Evolutionary conservation across 225 moss, liverwort and hornwort species (phyloP), one percentile per base, ranked within the genome.

Genomic region (Climacium dendroides): DNA sequence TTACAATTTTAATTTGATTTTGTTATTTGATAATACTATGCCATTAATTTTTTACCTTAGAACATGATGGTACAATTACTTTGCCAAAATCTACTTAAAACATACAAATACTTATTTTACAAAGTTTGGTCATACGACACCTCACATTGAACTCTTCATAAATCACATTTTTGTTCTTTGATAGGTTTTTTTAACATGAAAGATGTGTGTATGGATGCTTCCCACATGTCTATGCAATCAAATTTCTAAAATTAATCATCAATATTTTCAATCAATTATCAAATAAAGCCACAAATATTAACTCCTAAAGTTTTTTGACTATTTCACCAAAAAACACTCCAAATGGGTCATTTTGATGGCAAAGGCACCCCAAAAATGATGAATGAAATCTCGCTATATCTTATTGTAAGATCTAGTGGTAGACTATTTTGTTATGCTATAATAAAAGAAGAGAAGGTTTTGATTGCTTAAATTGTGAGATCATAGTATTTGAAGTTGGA

Each of bases 11-110:
- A 14, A 41, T 39, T 69, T 41, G 15, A 69, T 69, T 69, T 24
- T 69, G 6, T 4, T 69, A 69, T 7, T 69, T 25, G 14, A 24
- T 0, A 13, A 24, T 0, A 39, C 0, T 8, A 5, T 24, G 1
- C 8, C 45, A 69, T 2, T 13, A 39, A 24, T 24, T 39, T 24
- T 8, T 14, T 24, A 24, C 6, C 7, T 39, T 14, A 39, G 14
- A 69, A 0, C 5, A 14, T 8, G 14, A 39, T 69, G 25, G 12
- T 37, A 37, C 13, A 67, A 7, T 37, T 13, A 67, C 4, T 67
- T 37, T 67, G 37, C 13, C 4, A 37, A 23, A 67, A 22, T 23
- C 23, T 67, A 37, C 1, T 7, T 37, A 7, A 13, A 37, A 22
- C 23, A 67, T 24, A 69, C 3, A 23, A 2, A 67, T 37, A 7